Evolutionary conservation across 441 rosid species (phyloP), one percentile per base, ranked within the genome.

Genomic region (Cnidoscolus chayamansa): DNA sequence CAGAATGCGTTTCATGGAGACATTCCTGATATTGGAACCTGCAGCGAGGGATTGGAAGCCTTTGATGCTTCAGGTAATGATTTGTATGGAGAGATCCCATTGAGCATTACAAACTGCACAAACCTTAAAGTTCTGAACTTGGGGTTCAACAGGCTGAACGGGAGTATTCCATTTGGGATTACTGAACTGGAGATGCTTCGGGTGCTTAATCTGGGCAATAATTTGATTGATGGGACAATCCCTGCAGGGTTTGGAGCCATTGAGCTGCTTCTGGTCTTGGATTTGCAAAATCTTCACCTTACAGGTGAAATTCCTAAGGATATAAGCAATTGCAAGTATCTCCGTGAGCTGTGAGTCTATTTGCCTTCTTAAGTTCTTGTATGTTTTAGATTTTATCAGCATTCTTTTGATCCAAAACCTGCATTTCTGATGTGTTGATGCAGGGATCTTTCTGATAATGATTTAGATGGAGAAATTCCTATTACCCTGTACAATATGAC

Each of bases 371-470:
- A 25, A 25, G 11, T 19, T 25, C 25, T 25, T 25, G 25, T 71
- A 49, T 57, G 35, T 66, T 65, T 48, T 51, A 58, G 16, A 74
- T 78, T 75, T 62, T 63, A 64, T 48, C 62, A 64, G 51, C 73
- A 66, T 65, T 76, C 55, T 59, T 74, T 76, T 70, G 45, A 74
- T 75, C 43, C 47, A n/a, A 53, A 25, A 65, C 66, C 81, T 84
- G 15, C 61, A 49, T 67, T 71, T 74, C 43, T 67, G 56, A 63
- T 71, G 31, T 20, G 59, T 71, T 82, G 72, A 72, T 84, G 89
- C 90, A 94, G 97, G 86, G 94, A 94, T 86, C 79, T 94, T 74
- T 92, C 97, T 73, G 94, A 90, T 50, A 94, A 94, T 89, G 69
- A 47, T 19, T 78, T 94, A 74, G 82, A 72, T 72, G 97, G 97